phyloP scores from a whole-genome alignment of 768 basidiomycete genomes.

The Jaapia argillacea region DNA sequence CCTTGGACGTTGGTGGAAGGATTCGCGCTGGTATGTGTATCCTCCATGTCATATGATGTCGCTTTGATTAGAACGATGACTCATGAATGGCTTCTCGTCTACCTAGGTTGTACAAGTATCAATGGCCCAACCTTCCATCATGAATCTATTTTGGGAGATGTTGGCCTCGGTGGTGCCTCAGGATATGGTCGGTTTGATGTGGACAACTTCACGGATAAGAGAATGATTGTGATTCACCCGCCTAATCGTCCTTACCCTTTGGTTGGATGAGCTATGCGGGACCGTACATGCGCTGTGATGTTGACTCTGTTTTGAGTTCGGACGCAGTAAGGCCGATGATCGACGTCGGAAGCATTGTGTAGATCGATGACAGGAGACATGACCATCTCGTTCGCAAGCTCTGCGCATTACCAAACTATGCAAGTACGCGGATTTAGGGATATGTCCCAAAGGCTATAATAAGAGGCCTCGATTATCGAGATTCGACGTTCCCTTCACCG shows the following conservation, averaged over 20 bases:
- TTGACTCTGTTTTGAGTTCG: too few species aligned
- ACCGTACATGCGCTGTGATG: too few species aligned
- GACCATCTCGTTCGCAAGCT: too few species aligned
- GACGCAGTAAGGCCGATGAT: too few species aligned
- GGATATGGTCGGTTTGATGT: conserved; percentile 15
- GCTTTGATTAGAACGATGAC: neutral
- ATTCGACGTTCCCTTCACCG: too few species aligned
- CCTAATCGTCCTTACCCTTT: neutral
- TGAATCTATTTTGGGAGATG: conserved; percentile 26
- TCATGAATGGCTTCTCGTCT: too few species aligned
- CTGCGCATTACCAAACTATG: too few species aligned
- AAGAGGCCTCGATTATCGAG: too few species aligned
- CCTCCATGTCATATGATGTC: neutral
- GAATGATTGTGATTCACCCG: conserved; percentile 14
- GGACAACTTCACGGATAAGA: conserved; percentile 14
- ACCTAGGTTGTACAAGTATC: conserved; percentile 12
- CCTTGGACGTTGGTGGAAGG: conserved; percentile 33
- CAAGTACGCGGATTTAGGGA: too few species aligned
- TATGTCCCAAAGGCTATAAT: too few species aligned
- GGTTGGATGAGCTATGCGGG: neutral
- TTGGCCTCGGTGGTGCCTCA: conserved; percentile 25
- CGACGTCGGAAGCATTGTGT: too few species aligned
- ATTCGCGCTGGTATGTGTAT: conserved; percentile 40
- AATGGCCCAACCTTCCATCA: conserved; percentile 43
- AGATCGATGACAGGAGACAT: too few species aligned